Percentiles rank a stretch among this genome's conserved stretches.
Conservation (phyloP, 164 flowering plant species). For the Magnolia kwangsiensis region DNA sequence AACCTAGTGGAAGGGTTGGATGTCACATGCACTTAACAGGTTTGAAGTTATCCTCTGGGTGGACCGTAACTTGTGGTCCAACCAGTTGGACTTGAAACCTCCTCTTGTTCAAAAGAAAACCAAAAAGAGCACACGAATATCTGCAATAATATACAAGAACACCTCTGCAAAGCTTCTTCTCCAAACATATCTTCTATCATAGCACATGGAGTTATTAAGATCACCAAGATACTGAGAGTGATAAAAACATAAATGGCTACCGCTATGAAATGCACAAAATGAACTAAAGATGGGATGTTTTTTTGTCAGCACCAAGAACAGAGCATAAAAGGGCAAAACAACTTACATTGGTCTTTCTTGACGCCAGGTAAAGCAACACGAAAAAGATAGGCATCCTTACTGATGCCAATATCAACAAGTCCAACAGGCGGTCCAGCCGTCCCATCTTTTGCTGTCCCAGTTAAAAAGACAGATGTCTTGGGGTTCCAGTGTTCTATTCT, state of each 20-base stretch:
- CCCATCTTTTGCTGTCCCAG: slow-evolving; percentile 49
- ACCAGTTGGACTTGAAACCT: no score
- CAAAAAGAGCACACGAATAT: no score
- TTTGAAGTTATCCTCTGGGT: no score
- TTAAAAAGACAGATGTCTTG: slow-evolving; percentile 15
- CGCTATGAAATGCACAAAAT: neutral
- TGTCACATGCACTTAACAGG: no score
- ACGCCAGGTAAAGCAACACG: slow-evolving; percentile 69
- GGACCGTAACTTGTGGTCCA: no score
- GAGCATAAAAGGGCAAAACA: neutral
- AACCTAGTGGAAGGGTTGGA: no score
- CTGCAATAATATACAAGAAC: no score
- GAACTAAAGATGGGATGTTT: neutral
- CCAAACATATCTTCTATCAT: no score
- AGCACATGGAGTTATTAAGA: no score
- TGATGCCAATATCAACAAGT: slow-evolving; percentile 52
- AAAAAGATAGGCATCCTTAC: slow-evolving; percentile 50
- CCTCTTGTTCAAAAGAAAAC: no score
- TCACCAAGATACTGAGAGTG: neutral
- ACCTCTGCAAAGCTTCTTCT: no score
- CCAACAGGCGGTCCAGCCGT: slow-evolving; percentile 55
- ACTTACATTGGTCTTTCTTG: slow-evolving; percentile 36
- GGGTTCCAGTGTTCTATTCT: slow-evolving; percentile 9
- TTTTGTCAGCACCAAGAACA: neutral
- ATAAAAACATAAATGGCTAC: neutral